A percentile compares a stretch with the other conserved stretches of the same genome.
phyloP scores from a whole-genome alignment of 768 basidiomycete species.

The Erythrobasidium yunnanense region DNA sequence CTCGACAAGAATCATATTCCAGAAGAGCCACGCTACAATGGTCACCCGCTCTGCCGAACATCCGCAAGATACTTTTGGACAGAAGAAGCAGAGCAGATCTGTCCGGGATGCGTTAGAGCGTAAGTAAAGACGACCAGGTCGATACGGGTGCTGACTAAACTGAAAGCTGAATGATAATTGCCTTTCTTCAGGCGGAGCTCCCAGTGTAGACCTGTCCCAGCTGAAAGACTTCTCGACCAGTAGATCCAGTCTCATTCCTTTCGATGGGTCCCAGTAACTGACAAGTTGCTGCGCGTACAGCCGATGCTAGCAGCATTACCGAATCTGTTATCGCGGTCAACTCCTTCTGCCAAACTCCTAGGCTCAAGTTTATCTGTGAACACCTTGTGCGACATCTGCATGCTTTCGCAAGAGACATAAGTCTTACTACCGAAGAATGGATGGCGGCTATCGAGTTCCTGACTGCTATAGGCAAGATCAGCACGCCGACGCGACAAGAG shows the following conservation, averaged over 20 bases:
- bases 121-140: not conserved
- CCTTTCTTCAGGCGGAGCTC: not conserved
- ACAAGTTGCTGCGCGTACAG: not conserved
- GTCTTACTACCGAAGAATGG: conserved; percentile 74
- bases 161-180: not conserved
- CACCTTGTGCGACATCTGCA: conserved; percentile 42
- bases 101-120: conserved; percentile 7
- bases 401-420: conserved; percentile 44
- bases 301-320: conserved; percentile 1
- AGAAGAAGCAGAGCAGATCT: conserved; percentile 5
- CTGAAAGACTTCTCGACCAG: not conserved
- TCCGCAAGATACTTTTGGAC: not conserved
- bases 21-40: no score
- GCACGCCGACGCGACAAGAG: conserved; percentile 51
- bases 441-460: conserved; percentile 64
- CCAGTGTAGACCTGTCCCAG: not conserved
- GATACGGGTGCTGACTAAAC: not conserved
- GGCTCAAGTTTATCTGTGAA: conserved; percentile 27
- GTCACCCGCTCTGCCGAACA: not conserved
- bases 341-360: not conserved
- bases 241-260: not conserved
- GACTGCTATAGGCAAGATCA: conserved; percentile 62
- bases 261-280: not conserved
- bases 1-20: no score
- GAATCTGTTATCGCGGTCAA: conserved; percentile 5